Percentiles rank a stretch among this genome's conserved stretches.
These are phyloP conservation scores for Apiotrichum gracile DNA, from an alignment of 1,284 basidiomycete genomes.

Conservation along the genomic window DNA sequence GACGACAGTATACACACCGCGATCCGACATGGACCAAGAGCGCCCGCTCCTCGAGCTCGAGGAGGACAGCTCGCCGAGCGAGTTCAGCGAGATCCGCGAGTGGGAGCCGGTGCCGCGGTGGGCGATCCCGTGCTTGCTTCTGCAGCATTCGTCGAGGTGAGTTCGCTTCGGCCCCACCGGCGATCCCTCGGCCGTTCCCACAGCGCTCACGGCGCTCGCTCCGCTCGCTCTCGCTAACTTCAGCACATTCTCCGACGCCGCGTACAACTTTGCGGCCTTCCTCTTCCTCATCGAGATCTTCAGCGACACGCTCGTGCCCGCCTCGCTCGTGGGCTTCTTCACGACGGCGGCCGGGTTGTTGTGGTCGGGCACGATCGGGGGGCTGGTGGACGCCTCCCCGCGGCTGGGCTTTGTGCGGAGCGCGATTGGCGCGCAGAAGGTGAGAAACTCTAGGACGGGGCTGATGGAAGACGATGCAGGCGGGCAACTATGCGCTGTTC, in stretches of 20 bases:
- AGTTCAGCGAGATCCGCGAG: neutral
- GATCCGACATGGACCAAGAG: too few relatives aligned
- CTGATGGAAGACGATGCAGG: neutral
- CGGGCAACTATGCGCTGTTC: conserved; percentile 41
- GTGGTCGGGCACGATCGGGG: conserved; percentile 45
- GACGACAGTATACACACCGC: too few relatives aligned
- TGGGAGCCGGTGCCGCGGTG: neutral
- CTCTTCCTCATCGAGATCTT: conserved; percentile 43
- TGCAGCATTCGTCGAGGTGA: conserved; percentile 33
- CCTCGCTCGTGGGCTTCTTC: conserved; percentile 49
- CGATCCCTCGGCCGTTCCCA: too few relatives aligned
- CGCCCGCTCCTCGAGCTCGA: too few relatives aligned
- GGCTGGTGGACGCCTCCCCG: conserved; percentile 39
- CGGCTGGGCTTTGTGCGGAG: conserved; percentile 35
- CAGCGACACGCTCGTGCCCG: conserved; percentile 45
- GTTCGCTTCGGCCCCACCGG: too few relatives aligned
- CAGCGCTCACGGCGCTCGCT: neutral
- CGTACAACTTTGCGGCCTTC: conserved; percentile 35
- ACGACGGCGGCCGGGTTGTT: conserved; percentile 46
- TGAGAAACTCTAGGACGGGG: neutral
- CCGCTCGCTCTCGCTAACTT: neutral
- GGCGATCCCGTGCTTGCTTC: conserved; percentile 26
- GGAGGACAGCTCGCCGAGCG: too few relatives aligned
- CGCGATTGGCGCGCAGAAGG: conserved; percentile 48
- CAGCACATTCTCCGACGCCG: conserved; percentile 24